These are phyloP conservation scores for Aspergillus melleus DNA, from an alignment of 2,329 filamentous ascomycete species.

Conservation along the genomic window DNA sequence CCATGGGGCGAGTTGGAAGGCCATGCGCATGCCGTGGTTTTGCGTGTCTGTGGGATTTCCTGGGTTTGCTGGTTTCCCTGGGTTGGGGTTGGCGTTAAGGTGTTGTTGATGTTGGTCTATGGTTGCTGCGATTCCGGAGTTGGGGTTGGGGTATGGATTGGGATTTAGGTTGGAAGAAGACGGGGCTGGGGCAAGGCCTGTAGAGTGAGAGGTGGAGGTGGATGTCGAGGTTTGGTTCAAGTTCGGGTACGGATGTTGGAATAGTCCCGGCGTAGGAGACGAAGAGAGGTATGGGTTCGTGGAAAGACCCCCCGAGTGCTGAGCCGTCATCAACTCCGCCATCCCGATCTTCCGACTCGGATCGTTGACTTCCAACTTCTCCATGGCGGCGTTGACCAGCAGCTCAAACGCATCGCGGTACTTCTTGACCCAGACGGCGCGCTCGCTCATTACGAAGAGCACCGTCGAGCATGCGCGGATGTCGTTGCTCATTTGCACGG, in stretches of 20 bases:
- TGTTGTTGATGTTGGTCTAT: background rate
- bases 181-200: background rate
- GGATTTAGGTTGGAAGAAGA: constrained; percentile 4
- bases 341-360: constrained; percentile 36
- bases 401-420: constrained; percentile 52
- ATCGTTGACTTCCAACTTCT: constrained; percentile 44
- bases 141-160: no score
- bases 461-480: constrained; percentile 52
- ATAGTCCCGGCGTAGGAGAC: constrained; percentile 12
- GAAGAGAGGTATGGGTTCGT: constrained; percentile 3
- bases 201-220: background rate
- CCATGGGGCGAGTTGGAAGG: constrained; percentile 41
- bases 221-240: no score
- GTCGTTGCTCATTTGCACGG: constrained; percentile 51
- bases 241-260: constrained; percentile 8
- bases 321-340: constrained; percentile 43
- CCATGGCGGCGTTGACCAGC: constrained; percentile 49
- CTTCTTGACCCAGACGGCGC: constrained; percentile 49
- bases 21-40: constrained; percentile 40
- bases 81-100: background rate
- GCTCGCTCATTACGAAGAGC: constrained; percentile 52
- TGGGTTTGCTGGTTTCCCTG: background rate
- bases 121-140: background rate
- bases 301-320: constrained; percentile 20
- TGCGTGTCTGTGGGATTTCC: constrained; percentile 18